Evolutionary conservation across 2,329 filamentous ascomycete genomes (phyloP).

Genomic region (Didymella keratinophila): DNA sequence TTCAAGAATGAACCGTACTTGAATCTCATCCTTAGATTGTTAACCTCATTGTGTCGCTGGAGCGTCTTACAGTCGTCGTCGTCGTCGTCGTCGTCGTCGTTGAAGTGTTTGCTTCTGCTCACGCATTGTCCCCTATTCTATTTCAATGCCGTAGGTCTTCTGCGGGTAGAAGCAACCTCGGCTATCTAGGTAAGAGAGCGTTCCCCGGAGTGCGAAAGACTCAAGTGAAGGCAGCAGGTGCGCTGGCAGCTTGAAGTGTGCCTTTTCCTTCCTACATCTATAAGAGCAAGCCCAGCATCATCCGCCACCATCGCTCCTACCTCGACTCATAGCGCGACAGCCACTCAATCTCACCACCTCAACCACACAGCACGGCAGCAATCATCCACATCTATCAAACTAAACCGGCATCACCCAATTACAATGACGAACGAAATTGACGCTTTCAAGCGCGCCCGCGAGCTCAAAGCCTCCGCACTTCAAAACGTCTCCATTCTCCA

Average conservation of each 20-base stretch:
- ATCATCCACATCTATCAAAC: background rate
- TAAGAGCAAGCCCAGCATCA: background rate
- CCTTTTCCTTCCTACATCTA: background rate
- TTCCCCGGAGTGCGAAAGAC: background rate
- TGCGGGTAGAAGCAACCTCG: background rate
- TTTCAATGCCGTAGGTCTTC: background rate
- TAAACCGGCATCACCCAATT: background rate
- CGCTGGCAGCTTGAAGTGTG: background rate
- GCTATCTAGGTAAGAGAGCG: background rate
- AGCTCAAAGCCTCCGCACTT: slow-evolving; percentile 26
- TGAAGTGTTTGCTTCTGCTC: no score
- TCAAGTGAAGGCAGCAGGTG: background rate
- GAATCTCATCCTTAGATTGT: background rate
- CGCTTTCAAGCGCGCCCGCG: slow-evolving; percentile 27
- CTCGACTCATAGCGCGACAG: background rate
- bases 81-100: no score
- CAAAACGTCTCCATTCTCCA: slow-evolving; percentile 25
- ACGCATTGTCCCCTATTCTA: background rate
- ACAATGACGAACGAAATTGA: slow-evolving; percentile 17
- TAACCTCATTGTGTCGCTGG: background rate
- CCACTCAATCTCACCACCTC: background rate
- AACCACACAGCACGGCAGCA: background rate
- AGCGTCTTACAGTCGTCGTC: background rate
- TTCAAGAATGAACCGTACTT: background rate
- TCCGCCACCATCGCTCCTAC: background rate